Conservation (phyloP, 768 basidiomycete genomes). For the Thelephora aurantiotincta region DNA sequence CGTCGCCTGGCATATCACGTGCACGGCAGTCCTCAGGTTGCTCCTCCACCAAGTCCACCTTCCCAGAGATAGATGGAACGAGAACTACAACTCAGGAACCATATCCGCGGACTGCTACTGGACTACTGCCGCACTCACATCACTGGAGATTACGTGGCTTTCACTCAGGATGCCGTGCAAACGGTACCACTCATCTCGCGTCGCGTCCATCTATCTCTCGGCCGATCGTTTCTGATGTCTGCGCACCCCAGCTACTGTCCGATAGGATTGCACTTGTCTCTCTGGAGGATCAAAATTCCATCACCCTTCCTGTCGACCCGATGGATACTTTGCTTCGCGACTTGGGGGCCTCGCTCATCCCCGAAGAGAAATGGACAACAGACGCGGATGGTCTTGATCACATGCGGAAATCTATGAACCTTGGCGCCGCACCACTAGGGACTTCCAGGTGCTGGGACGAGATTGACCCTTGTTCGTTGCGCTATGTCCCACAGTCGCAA, state of each 20-base stretch:
- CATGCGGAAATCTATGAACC: conserved; percentile 9
- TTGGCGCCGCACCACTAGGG: conserved; percentile 2
- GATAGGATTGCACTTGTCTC: conserved; percentile 29
- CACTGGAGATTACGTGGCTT: conserved; percentile 38
- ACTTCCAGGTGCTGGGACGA: conserved; percentile 26
- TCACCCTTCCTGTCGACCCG: conserved; percentile 41
- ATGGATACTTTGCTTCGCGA: conserved; percentile 26
- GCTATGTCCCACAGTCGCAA: conserved; percentile 13
- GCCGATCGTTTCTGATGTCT: neutral
- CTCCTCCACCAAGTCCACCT: conserved; percentile 2
- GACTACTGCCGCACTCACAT: conserved; percentile 40
- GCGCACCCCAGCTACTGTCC: conserved; percentile 24
- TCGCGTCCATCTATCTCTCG: neutral
- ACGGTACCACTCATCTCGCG: conserved; percentile 21
- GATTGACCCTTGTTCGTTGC: conserved; percentile 6
- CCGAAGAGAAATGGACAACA: conserved; percentile 32
- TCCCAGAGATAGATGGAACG: conserved; percentile 5
- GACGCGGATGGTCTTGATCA: conserved; percentile 9
- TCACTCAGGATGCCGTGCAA: conserved; percentile 33
- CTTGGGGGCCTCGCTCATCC: conserved; percentile 20
- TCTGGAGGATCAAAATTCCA: conserved; percentile 32
- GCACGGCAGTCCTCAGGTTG: conserved; percentile 16
- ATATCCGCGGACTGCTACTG: conserved; percentile 40
- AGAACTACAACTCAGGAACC: conserved; percentile 20
- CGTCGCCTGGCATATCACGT: too few relatives aligned